phyloP scores from a whole-genome alignment of 2,329 filamentous ascomycete genomes.

The Zopfia rhizophila region DNA sequence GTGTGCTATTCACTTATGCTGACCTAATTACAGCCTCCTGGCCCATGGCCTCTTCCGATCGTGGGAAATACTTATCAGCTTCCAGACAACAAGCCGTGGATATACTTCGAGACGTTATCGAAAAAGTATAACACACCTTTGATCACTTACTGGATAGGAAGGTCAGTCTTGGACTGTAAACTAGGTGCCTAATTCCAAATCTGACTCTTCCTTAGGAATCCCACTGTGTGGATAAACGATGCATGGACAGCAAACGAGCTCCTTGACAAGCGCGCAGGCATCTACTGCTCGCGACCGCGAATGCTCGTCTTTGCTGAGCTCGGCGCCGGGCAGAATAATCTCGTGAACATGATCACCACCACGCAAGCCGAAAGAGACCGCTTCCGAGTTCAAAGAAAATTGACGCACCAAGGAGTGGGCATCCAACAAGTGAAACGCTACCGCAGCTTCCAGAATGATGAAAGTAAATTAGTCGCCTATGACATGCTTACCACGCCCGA shows the following conservation, averaged over 20 bases:
- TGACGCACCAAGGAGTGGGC: conserved; percentile 49
- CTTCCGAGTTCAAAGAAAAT: conserved; percentile 43
- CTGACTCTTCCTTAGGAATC: conserved; percentile 53
- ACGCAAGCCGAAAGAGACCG: conserved; percentile 42
- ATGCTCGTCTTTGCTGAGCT: conserved; percentile 59
- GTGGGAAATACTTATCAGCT: conserved; percentile 67
- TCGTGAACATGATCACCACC: conserved; percentile 48
- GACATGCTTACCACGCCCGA: conserved; percentile 56
- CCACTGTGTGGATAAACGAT: conserved; percentile 56
- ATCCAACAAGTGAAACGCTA: conserved; percentile 65
- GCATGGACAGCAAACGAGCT: conserved; percentile 63
- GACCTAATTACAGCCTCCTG: conserved; percentile 58
- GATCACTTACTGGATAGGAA: conserved; percentile 66
- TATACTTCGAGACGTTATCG: conserved; percentile 66
- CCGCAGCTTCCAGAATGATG: conserved; percentile 68
- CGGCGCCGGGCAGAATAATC: conserved; percentile 46
- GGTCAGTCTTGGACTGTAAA: conserved; percentile 40
- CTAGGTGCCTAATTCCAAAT: conserved; percentile 54
- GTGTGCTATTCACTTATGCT: conserved; percentile 18
- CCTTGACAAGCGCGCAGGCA: conserved; percentile 62
- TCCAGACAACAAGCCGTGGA: conserved; percentile 66
- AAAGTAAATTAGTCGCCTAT: conserved; percentile 66
- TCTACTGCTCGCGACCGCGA: conserved; percentile 63
- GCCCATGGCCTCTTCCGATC: conserved; percentile 64
- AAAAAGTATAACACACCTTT: conserved; percentile 61